Evolutionary conservation across 345 rosid species (phyloP).

Genomic region (Theobroma cacao): DNA sequence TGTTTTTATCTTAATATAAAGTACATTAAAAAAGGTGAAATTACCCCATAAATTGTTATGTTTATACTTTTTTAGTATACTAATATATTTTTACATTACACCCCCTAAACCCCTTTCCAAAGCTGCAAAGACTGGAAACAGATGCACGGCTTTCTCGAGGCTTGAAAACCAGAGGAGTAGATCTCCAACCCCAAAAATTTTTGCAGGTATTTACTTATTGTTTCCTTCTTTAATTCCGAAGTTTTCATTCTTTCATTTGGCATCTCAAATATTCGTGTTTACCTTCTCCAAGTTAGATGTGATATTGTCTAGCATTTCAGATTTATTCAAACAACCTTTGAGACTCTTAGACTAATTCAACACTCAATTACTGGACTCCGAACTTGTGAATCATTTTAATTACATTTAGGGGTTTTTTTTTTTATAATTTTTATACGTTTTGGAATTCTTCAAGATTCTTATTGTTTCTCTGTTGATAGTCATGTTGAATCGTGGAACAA

Average conservation of each 20-base stretch:
- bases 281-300: not conserved
- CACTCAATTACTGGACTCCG: not conserved
- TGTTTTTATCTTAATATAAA: too few species aligned
- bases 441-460: not conserved
- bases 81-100: too few species aligned
- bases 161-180: not conserved
- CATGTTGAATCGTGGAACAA: slow-evolving; percentile 62
- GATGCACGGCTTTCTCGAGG: not conserved
- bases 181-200: too few species aligned
- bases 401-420: not conserved
- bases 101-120: not conserved
- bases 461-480: slow-evolving; percentile 21
- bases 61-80: too few species aligned
- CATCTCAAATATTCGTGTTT: not conserved
- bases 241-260: not conserved
- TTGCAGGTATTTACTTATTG: not conserved
- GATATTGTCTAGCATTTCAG: not conserved
- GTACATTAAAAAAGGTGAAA: too few species aligned
- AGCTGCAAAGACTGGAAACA: not conserved
- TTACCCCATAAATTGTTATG: too few species aligned
- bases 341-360: not conserved
- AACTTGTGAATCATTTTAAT: not conserved
- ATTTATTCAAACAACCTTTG: not conserved
- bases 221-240: not conserved
- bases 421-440: not conserved